Evolutionary conservation across 768 basidiomycete species (phyloP), one percentile per base, ranked within the genome.

Genomic region (Atractiella rhizophila): DNA sequence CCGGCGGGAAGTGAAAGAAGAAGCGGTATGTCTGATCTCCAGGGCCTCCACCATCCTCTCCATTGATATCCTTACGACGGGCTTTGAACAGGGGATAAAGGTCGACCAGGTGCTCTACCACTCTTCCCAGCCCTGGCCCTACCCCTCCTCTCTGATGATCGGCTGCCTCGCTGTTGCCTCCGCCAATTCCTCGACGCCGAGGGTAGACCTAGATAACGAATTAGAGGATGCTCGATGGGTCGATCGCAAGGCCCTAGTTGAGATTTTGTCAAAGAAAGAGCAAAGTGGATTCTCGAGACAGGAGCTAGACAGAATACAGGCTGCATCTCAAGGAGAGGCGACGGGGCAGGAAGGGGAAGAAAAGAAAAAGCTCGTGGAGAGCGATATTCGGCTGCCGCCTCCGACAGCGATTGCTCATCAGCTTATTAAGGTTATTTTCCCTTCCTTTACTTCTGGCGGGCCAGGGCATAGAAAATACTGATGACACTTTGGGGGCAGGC

Each of bases 201-300:
- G 82, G 13, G 62, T 65, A 7, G 85, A 94, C 56, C 67, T 98
- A 2, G 88, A 94, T 55, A 88, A 88, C 50, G 88, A 98, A 61
- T 68, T 98, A n/a, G 73, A 74, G 53, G 81, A 94, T 54, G 85
- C 83, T 1, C 68, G 68, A 34, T 98, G 81, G 81, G 91, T 72
- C 59, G 73, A 73, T 10, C 71, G 77, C 4, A 68, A 68, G 15
- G 73, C 82, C 50, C 64, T 94, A 26, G 58, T 67, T 5, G 59
- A 63, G 0, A 69, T 82, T 6, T 62, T 91, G 30, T 11, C 42
- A 9, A 28, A 39, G 21, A n/a, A 31, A 23, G 35, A 34, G 11
- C 35, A 32, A 2, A 42, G 44, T 3, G 47, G 45, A 18, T 37
- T 55, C 4, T 46, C 48, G 4, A 36, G 51, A 18, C 49, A 51